These are phyloP conservation scores for Penicillium frequentans DNA, from an alignment of 2,329 filamentous ascomycete genomes.

Conservation along the genomic window DNA sequence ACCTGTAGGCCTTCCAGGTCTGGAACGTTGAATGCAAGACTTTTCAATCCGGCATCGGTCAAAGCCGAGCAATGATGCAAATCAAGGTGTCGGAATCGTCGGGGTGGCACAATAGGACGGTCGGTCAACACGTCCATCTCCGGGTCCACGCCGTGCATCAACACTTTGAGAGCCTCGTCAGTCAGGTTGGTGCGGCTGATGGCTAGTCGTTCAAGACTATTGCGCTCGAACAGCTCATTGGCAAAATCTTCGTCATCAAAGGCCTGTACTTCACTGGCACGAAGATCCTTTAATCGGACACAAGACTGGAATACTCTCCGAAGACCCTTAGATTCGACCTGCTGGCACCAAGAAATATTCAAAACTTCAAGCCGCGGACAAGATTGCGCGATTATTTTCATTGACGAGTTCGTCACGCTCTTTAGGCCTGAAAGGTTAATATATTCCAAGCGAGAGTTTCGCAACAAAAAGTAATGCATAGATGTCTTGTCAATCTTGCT, in stretches of 20 bases:
- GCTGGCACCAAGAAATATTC: slow-evolving; percentile 91
- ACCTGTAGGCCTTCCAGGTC: slow-evolving; percentile 80
- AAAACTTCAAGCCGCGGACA: slow-evolving; percentile 80
- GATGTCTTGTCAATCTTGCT: slow-evolving; percentile 79
- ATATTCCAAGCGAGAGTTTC: slow-evolving; percentile 75
- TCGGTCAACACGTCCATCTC: slow-evolving; percentile 80
- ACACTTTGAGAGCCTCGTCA: slow-evolving; percentile 69
- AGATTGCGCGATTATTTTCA: slow-evolving; percentile 79
- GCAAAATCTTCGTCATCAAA: slow-evolving; percentile 75
- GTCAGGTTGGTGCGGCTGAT: slow-evolving; percentile 75
- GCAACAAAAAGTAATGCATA: slow-evolving; percentile 75
- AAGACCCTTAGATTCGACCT: slow-evolving; percentile 76
- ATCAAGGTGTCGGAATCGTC: slow-evolving; percentile 80
- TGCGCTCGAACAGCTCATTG: slow-evolving; percentile 72
- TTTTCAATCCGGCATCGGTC: slow-evolving; percentile 69
- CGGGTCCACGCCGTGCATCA: slow-evolving; percentile 74
- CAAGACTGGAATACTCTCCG: slow-evolving; percentile 72
- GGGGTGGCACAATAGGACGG: slow-evolving; percentile 70
- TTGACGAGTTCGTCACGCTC: slow-evolving; percentile 74
- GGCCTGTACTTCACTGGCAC: slow-evolving; percentile 77
- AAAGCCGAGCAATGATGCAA: slow-evolving; percentile 75
- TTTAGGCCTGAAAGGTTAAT: slow-evolving; percentile 82
- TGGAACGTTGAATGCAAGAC: slow-evolving; percentile 73
- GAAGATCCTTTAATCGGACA: slow-evolving; percentile 71
- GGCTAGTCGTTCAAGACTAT: slow-evolving; percentile 78